Conservation (phyloP, 352 stramenopile species). For the Phytopythium montanum region DNA sequence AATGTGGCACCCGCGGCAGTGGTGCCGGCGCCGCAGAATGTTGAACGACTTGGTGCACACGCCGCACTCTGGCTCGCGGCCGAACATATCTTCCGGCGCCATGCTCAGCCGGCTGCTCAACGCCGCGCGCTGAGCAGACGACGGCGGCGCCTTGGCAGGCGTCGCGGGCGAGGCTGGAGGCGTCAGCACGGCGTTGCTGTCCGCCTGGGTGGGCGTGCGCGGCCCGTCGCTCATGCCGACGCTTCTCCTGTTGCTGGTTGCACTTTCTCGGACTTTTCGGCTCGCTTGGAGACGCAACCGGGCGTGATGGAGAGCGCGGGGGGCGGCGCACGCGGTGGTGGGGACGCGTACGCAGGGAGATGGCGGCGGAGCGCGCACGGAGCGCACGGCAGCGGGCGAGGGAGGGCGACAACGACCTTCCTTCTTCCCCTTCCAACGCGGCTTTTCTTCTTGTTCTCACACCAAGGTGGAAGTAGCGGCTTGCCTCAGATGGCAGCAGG, state of each 20-base stretch:
- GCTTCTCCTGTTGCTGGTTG: not conserved
- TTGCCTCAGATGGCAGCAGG: not conserved
- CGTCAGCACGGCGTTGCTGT: constrained; percentile 12
- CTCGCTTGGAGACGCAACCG: not conserved
- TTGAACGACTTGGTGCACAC: constrained; percentile 80
- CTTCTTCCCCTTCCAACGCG: not conserved
- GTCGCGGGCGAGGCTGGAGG: constrained; percentile 8
- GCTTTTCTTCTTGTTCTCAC: not conserved
- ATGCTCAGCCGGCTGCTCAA: constrained; percentile 34
- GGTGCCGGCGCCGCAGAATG: constrained; percentile 74
- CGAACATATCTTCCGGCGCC: constrained; percentile 49
- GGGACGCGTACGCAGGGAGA: not conserved
- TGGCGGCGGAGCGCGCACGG: not conserved
- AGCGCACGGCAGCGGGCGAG: not conserved
- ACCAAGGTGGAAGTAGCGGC: too few species aligned
- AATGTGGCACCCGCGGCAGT: constrained; percentile 82
- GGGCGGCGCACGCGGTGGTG: not conserved
- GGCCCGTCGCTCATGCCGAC: constrained; percentile 2
- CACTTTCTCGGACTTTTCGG: not conserved
- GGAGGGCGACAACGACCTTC: not conserved
- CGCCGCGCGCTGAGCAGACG: constrained; percentile 21
- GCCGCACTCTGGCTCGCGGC: constrained; percentile 67
- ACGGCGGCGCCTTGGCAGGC: constrained; percentile 10
- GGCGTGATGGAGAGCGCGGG: not conserved
- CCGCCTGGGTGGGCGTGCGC: constrained; percentile 19